Evolutionary conservation across 176 grass and related monocot genomes (phyloP).

Genomic region (Oryza australiensis): DNA sequence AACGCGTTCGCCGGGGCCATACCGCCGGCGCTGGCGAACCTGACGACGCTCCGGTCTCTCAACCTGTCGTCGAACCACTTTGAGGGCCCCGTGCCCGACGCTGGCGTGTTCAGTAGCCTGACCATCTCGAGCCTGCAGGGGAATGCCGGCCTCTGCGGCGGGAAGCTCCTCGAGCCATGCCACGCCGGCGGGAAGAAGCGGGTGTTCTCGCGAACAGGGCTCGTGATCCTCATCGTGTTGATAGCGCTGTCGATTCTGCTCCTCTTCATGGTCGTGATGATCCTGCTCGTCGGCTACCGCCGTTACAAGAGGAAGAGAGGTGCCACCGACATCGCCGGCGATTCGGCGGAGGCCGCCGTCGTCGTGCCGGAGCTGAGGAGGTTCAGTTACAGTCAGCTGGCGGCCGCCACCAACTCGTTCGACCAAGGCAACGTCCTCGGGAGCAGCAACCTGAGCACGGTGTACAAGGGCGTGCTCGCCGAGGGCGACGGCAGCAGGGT

Average conservation of each 20-base stretch:
- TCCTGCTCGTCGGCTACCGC: constrained; percentile 24
- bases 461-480: constrained; percentile 64
- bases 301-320: constrained; percentile 40
- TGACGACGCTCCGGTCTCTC: constrained; percentile 54
- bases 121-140: constrained; percentile 56
- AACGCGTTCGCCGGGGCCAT: constrained; percentile 66
- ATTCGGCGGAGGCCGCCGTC: constrained; percentile 16
- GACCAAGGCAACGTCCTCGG: constrained; percentile 64
- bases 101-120: constrained; percentile 68
- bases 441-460: constrained; percentile 76
- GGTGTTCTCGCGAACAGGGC: constrained; percentile 51
- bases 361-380: constrained; percentile 69
- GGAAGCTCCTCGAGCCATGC: constrained; percentile 59
- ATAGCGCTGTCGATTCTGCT: constrained; percentile 48
- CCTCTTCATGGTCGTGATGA: constrained; percentile 24
- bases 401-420: constrained; percentile 60
- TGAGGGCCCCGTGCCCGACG: constrained; percentile 52
- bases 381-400: constrained; percentile 59
- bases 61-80: constrained; percentile 78
- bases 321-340: not conserved
- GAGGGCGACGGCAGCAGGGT: constrained; percentile 31
- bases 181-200: constrained; percentile 9
- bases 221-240: constrained; percentile 40
- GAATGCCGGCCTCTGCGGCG: constrained; percentile 67
- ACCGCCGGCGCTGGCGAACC: constrained; percentile 56